These are phyloP conservation scores for Candida gigantensis DNA, from an alignment of 1,139 yeast genomes.

Conservation along the genomic window DNA sequence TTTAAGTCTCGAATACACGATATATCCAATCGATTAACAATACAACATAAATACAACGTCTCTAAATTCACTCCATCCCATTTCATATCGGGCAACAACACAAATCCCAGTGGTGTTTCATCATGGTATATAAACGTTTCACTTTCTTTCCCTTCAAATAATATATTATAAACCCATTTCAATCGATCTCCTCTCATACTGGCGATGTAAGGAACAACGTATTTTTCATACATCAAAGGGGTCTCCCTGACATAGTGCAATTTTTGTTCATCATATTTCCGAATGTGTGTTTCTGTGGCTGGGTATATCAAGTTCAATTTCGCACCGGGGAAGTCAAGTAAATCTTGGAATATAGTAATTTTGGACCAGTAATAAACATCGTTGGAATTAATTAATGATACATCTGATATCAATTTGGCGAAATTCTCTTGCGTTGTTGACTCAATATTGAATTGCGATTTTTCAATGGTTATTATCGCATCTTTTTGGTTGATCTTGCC, in stretches of 20 bases:
- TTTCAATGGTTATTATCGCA: slow-evolving; percentile 78
- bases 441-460: slow-evolving; percentile 56
- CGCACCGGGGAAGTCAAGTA: slow-evolving; percentile 55
- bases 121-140: slow-evolving; percentile 73
- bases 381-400: slow-evolving; percentile 55
- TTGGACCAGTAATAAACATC: slow-evolving; percentile 87
- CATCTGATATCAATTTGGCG: slow-evolving; percentile 31
- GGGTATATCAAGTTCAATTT: slow-evolving; percentile 84
- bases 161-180: slow-evolving; percentile 88
- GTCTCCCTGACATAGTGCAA: slow-evolving; percentile 73
- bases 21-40: slow-evolving; percentile 73
- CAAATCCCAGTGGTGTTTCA: slow-evolving; percentile 58
- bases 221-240: slow-evolving; percentile 63
- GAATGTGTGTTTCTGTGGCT: slow-evolving; percentile 83
- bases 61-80: slow-evolving; percentile 83
- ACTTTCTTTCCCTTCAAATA: slow-evolving; percentile 79
- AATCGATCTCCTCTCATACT: slow-evolving; percentile 76
- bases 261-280: slow-evolving; percentile 63
- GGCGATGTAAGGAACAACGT: slow-evolving; percentile 75
- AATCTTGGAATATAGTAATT: slow-evolving; percentile 49
- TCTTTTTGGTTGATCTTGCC: slow-evolving; percentile 60
- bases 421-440: too few species aligned
- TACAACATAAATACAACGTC: slow-evolving; percentile 73
- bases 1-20: slow-evolving; percentile 75
- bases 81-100: slow-evolving; percentile 79